Evolutionary conservation across 768 basidiomycete genomes (phyloP).

Genomic region (Sistotremastrum niveocremeum): DNA sequence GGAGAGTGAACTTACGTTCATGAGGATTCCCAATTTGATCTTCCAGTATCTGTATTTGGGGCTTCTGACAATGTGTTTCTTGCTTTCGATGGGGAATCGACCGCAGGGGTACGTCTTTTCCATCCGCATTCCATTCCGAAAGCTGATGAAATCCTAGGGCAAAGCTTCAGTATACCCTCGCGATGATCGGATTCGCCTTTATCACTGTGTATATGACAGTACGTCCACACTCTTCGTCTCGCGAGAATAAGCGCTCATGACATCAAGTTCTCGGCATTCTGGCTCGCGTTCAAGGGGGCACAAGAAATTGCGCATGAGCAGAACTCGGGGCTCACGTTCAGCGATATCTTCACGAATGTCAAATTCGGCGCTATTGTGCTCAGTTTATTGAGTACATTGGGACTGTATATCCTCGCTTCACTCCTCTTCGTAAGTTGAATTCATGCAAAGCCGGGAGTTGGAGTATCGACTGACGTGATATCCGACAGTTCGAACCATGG

Average conservation of each 20-base stretch:
- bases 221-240: constrained; percentile 10
- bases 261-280: constrained; percentile 55
- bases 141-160: constrained; percentile 16
- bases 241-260: constrained; percentile 3
- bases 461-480: not conserved
- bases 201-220: constrained; percentile 98
- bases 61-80: constrained; percentile 74
- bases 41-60: constrained; percentile 84
- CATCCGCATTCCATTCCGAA: not conserved
- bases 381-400: constrained; percentile 77
- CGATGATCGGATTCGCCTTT: constrained; percentile 77
- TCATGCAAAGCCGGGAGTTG: not conserved
- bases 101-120: constrained; percentile 52
- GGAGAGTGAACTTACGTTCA: constrained; percentile 44
- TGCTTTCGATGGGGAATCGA: constrained; percentile 79
- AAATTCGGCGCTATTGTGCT: constrained; percentile 81
- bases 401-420: constrained; percentile 74
- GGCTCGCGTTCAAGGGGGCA: constrained; percentile 75
- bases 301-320: constrained; percentile 36
- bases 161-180: constrained; percentile 74
- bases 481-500: constrained; percentile 80
- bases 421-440: constrained; percentile 65
- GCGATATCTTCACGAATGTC: constrained; percentile 57
- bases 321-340: constrained; percentile 33
- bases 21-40: constrained; percentile 60